These are phyloP conservation scores for Bryoglossum gracile DNA, from an alignment of 495 filamentous ascomycete species.

Conservation along the genomic window DNA sequence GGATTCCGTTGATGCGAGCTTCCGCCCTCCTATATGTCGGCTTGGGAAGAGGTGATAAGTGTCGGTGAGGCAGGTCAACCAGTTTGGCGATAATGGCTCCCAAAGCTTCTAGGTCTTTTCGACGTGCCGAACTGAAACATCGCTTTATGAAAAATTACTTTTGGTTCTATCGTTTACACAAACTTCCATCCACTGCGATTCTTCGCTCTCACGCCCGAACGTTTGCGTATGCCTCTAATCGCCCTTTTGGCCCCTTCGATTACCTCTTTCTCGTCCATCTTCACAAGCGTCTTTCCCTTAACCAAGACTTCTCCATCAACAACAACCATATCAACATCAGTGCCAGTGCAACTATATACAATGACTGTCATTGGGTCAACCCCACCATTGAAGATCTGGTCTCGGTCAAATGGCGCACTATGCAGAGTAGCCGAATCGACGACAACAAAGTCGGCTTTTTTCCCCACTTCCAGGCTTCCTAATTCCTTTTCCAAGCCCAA, in stretches of 20 bases:
- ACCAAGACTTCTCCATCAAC: not conserved
- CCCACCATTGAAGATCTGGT: too few species aligned
- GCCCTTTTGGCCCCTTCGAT: too few species aligned
- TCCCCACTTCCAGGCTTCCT: conserved; percentile 1
- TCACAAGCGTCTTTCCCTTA: too few species aligned
- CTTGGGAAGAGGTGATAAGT: conserved; percentile 22
- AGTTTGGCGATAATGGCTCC: conserved; percentile 24
- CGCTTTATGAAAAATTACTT: too few species aligned
- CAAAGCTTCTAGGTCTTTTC: conserved; percentile 29
- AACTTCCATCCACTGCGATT: conserved; percentile 19
- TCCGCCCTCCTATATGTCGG: conserved; percentile 24
- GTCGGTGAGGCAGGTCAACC: conserved; percentile 25
- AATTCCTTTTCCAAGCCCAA: not conserved
- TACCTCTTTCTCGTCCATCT: too few species aligned
- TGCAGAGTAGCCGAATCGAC: not conserved
- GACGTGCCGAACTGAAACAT: too few species aligned
- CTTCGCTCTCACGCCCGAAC: too few species aligned
- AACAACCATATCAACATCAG: not conserved
- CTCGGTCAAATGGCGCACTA: not conserved
- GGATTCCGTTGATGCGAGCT: conserved; percentile 19
- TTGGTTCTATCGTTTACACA: too few species aligned
- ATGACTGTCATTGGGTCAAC: not conserved
- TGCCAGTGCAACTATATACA: not conserved
- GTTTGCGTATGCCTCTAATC: too few species aligned
- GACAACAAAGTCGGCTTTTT: conserved; percentile 2